Conservation (phyloP, 2,329 filamentous ascomycete genomes). For the Paraconiothyrium brasiliense region DNA sequence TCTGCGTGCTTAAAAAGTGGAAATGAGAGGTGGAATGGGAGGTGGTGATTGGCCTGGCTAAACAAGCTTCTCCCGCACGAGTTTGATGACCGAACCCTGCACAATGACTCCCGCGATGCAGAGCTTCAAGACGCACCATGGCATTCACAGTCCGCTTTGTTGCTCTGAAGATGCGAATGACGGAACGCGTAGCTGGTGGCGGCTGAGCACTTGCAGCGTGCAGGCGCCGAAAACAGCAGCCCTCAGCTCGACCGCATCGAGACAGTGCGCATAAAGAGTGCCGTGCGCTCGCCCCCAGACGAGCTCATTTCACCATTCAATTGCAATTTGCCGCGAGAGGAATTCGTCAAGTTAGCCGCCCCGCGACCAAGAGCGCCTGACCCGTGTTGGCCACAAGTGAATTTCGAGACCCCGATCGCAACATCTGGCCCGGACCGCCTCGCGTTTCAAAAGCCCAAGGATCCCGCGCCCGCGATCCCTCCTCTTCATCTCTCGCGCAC, state of each 20-base stretch:
- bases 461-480: slow-evolving; percentile 12
- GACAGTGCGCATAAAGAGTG: background rate
- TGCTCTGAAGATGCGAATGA: background rate
- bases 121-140: background rate
- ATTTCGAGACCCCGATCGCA: slow-evolving; percentile 3
- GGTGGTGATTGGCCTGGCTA: slow-evolving; percentile 36
- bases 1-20: slow-evolving; percentile 45
- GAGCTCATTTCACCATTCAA: slow-evolving; percentile 15
- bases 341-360: slow-evolving; percentile 14
- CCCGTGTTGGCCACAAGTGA: background rate
- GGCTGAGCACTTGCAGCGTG: slow-evolving; percentile 7
- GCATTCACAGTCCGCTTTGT: background rate
- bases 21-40: slow-evolving; percentile 31
- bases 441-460: slow-evolving; percentile 21
- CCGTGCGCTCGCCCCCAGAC: slow-evolving; percentile 1
- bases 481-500: slow-evolving; percentile 15
- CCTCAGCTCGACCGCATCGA: background rate
- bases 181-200: background rate
- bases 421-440: slow-evolving; percentile 12
- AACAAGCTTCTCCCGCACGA: slow-evolving; percentile 29
- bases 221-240: slow-evolving; percentile 9
- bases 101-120: slow-evolving; percentile 1
- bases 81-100: slow-evolving; percentile 30
- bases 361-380: background rate
- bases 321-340: slow-evolving; percentile 3